Base-by-base conservation (phyloP, 2,329 filamentous ascomycete species). In the Penicillium sp. region DNA sequence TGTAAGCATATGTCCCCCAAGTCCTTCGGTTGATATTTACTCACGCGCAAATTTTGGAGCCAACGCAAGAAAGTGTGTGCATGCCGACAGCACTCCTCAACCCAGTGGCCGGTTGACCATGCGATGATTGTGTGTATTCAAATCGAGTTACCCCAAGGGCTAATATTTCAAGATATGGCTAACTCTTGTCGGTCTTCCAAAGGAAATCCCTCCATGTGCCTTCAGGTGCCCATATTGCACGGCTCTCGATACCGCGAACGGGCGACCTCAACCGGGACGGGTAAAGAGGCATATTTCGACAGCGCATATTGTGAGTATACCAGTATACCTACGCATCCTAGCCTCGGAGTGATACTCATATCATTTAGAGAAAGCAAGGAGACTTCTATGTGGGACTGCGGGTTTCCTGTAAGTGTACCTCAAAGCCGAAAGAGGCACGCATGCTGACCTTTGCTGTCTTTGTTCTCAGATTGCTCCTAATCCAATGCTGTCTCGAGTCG, bases 61-160 rank as follows among this genome's bases (percentile, higher is more conserved):
- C 44, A 46, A 35, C 21, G 9, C 21, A 46, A 46, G 15, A 35
- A 46, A 34, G 15, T 46, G 44, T 46, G 44, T 25, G 44, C 8
- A 46, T 46, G 44, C 31, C 31, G 44, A 34, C 8, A 46, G 15
- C 44, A 46, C 21, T 25, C 25, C 44, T n/a, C 44, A 46, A 5
- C 44, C 44, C 44, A 46, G 44, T 46, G 44, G 44, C 44, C 44
- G 9, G 44, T 46, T 25, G 44, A 46, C 31, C 44, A 46, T 46
- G 44, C n/a, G 44, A 10, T 46, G 21, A 25, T 46, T 10, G 44
- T 46, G 31, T 25, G 44, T n/a, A n/a, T 16, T n/a, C 15, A 46
- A 25, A 46, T 12, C 31, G n/a, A 46, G n/a, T 10, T 25, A n/a
- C 18, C 13, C 18, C 6, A 16, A n/a, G 15, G n/a, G 9, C 15